These are phyloP conservation scores for Vanilla planifolia DNA, from an alignment of 106 monocot species.

Conservation along the genomic window DNA sequence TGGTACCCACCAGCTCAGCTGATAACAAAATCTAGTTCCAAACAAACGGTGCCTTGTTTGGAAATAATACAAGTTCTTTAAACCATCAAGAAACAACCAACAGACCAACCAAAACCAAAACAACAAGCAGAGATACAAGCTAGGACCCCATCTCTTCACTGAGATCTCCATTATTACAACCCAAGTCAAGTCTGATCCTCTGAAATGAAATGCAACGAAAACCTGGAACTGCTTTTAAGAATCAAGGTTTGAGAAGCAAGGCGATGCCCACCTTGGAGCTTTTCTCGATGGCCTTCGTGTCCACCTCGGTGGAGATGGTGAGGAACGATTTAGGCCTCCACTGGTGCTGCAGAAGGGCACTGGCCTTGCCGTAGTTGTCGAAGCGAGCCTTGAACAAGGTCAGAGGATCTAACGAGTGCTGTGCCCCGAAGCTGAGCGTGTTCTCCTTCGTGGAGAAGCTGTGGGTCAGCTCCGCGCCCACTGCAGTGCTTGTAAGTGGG, in stretches of 20 bases:
- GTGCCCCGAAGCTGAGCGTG: conserved; percentile 68
- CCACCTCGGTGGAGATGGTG: conserved; percentile 68
- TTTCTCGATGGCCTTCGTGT: conserved; percentile 85
- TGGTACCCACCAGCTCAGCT: too few relatives aligned
- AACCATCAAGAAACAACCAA: too few relatives aligned
- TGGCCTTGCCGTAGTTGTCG: conserved; percentile 71
- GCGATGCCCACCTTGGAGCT: conserved; percentile 78
- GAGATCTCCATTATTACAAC: too few relatives aligned
- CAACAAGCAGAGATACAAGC: too few relatives aligned
- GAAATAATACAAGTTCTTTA: too few relatives aligned
- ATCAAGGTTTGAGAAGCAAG: conserved; percentile 66
- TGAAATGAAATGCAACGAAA: too few relatives aligned
- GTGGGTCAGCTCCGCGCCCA: conserved; percentile 72
- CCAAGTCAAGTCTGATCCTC: too few relatives aligned
- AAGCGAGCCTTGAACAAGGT: conserved; percentile 67
- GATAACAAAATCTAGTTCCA: too few relatives aligned
- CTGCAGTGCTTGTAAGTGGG: conserved; percentile 46
- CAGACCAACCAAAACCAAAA: too few relatives aligned
- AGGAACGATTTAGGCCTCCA: conserved; percentile 68
- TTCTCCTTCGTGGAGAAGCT: conserved; percentile 71
- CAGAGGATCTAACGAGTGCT: conserved; percentile 66
- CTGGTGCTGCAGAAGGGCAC: conserved; percentile 69
- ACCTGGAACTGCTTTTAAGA: too few relatives aligned
- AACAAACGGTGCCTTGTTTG: too few relatives aligned
- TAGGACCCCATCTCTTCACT: too few relatives aligned